Conservation (phyloP, 768 basidiomycete species). For the Krasilnikovozyma curviuscula region DNA sequence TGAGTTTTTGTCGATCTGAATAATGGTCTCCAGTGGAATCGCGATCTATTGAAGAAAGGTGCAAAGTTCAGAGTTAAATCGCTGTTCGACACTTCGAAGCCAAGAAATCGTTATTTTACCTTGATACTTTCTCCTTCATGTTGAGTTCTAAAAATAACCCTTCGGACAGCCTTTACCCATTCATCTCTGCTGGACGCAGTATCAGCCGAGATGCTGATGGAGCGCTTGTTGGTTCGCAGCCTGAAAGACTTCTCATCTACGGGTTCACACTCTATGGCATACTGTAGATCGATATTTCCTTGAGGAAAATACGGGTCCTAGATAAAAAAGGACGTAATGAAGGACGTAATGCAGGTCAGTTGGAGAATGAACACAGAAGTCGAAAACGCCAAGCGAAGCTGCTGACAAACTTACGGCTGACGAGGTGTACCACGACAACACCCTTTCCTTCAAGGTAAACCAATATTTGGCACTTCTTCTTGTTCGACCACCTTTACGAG, state of each 20-base stretch:
- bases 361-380: background rate
- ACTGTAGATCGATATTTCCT: slow-evolving; percentile 85
- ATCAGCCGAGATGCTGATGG: slow-evolving; percentile 22
- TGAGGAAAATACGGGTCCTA: slow-evolving; percentile 97
- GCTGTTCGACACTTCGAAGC: no score
- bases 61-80: no score
- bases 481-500: slow-evolving; percentile 68
- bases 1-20: slow-evolving; percentile 70
- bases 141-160: slow-evolving; percentile 83
- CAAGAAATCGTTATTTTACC: no score
- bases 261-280: slow-evolving; percentile 74
- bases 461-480: slow-evolving; percentile 73
- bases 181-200: slow-evolving; percentile 22
- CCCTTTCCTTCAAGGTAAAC: slow-evolving; percentile 91
- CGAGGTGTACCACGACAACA: slow-evolving; percentile 88
- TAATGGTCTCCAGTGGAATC: slow-evolving; percentile 72
- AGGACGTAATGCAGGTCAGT: slow-evolving; percentile 4
- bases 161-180: slow-evolving; percentile 89
- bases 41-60: slow-evolving; percentile 53
- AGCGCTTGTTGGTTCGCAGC: slow-evolving; percentile 41
- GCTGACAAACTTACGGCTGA: slow-evolving; percentile 44
- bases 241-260: slow-evolving; percentile 60
- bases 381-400: background rate
- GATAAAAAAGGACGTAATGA: background rate
- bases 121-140: slow-evolving; percentile 93